Conservation (phyloP, 2,329 filamentous ascomycete species). For the Diplodia corticola region DNA sequence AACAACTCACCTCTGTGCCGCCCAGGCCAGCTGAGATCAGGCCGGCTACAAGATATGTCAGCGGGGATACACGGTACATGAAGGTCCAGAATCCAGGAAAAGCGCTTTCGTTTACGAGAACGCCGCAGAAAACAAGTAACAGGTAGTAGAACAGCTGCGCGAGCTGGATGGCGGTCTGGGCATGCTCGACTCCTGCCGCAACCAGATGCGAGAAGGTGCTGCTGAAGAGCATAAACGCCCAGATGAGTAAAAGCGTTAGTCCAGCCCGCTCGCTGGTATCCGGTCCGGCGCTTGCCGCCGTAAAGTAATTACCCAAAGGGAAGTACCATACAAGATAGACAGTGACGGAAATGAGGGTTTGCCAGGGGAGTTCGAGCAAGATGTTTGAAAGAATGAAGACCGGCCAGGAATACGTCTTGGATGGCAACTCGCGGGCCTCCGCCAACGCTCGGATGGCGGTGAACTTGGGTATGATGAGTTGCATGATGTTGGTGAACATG, state of each 20-base stretch:
- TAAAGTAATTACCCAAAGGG: too few species aligned
- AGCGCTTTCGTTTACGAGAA: too few species aligned
- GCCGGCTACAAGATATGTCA: conserved; percentile 61
- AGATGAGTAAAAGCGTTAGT: conserved; percentile 64
- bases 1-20: too few species aligned
- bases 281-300: too few species aligned
- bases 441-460: conserved; percentile 60
- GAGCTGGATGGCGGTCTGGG: conserved; percentile 66
- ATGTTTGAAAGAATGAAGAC: conserved; percentile 72
- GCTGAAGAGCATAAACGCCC: conserved; percentile 70
- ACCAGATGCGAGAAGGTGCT: conserved; percentile 73
- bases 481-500: conserved; percentile 49
- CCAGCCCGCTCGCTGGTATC: conserved; percentile 58
- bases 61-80: conserved; percentile 69
- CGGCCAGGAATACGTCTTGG: conserved; percentile 74
- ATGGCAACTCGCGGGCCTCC: conserved; percentile 61
- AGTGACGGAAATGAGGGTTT: conserved; percentile 62
- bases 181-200: conserved; percentile 68
- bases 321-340: conserved; percentile 70
- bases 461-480: conserved; percentile 62
- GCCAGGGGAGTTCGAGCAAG: conserved; percentile 69
- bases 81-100: conserved; percentile 77
- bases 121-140: conserved; percentile 47
- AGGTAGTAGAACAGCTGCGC: conserved; percentile 61
- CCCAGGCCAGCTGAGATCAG: conserved; percentile 46